phyloP scores from a whole-genome alignment of 352 stramenopile genomes.

The Pythium inflatum region DNA sequence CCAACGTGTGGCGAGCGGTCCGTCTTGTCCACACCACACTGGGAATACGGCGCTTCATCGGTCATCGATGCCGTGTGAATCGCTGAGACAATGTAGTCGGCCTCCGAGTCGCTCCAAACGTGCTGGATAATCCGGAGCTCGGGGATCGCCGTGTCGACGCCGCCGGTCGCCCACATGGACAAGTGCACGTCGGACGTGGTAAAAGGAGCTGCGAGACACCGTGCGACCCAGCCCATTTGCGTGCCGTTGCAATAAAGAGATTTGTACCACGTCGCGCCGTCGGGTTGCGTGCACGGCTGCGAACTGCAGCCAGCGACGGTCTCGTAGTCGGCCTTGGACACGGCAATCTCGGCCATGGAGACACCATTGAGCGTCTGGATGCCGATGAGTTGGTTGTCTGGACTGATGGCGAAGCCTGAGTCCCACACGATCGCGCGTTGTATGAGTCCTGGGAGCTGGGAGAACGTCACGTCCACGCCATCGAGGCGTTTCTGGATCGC shows the following conservation, averaged over 20 bases:
- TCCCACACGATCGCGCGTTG: conserved; percentile 59
- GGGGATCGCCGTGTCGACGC: conserved; percentile 41
- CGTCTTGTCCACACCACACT: no score
- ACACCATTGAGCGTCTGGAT: conserved; percentile 47
- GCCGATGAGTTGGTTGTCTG: conserved; percentile 37
- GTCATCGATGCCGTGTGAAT: conserved; percentile 45
- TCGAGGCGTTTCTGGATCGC: background rate
- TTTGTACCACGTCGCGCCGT: conserved; percentile 40
- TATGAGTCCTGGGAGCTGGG: conserved; percentile 25
- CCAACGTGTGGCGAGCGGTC: background rate
- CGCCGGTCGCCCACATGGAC: conserved; percentile 53
- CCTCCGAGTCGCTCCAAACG: conserved; percentile 32
- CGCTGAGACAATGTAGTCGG: conserved; percentile 30
- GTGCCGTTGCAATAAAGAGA: conserved; percentile 30
- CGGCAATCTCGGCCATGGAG: conserved; percentile 48
- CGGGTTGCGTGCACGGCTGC: conserved; percentile 41
- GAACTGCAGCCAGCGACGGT: conserved; percentile 34
- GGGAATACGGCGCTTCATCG: no score
- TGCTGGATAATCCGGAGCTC: conserved; percentile 39
- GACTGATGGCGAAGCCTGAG: conserved; percentile 41
- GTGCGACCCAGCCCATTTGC: conserved; percentile 30
- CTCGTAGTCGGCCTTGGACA: conserved; percentile 34
- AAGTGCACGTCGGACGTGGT: conserved; percentile 38
- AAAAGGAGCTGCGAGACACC: conserved; percentile 13
- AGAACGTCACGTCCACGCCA: background rate